These are phyloP conservation scores for Purpureocillium lavendulum DNA, from an alignment of 2,329 filamentous ascomycete species.

Conservation along the genomic window DNA sequence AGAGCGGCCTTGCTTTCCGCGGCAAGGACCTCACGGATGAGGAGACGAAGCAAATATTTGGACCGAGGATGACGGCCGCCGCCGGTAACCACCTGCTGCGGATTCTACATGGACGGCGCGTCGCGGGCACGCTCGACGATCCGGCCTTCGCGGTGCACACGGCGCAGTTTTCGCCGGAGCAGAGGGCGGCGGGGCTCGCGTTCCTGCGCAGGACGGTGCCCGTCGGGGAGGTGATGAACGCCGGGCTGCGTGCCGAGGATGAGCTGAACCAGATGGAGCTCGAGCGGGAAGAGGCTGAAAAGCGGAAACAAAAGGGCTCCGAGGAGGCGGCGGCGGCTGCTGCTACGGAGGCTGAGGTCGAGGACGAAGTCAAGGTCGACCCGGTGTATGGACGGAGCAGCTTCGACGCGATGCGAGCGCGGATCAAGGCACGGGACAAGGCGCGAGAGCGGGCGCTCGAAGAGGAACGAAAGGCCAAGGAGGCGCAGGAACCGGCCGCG, in stretches of 20 bases:
- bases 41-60: conserved; percentile 43
- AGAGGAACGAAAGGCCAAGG: conserved; percentile 29
- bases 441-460: conserved; percentile 35
- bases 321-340: conserved; percentile 14
- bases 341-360: not conserved
- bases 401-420: conserved; percentile 48
- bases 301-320: conserved; percentile 11
- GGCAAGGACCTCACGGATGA: conserved; percentile 36
- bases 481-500: conserved; percentile 28
- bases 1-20: conserved; percentile 44
- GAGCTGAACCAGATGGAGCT: conserved; percentile 47
- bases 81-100: conserved; percentile 45
- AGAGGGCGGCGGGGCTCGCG: conserved; percentile 38
- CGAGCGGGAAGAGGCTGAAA: conserved; percentile 14
- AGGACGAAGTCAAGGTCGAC: conserved; percentile 24
- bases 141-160: conserved; percentile 43
- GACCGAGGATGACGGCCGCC: conserved; percentile 31
- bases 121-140: conserved; percentile 56
- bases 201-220: conserved; percentile 47
- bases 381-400: conserved; percentile 50
- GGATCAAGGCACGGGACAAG: conserved; percentile 40
- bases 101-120: conserved; percentile 54
- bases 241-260: conserved; percentile 53
- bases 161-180: conserved; percentile 27
- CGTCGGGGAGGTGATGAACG: conserved; percentile 53